Evolutionary conservation across 2,329 filamentous ascomycete species (phyloP).

Genomic region (Colletotrichum sidae): DNA sequence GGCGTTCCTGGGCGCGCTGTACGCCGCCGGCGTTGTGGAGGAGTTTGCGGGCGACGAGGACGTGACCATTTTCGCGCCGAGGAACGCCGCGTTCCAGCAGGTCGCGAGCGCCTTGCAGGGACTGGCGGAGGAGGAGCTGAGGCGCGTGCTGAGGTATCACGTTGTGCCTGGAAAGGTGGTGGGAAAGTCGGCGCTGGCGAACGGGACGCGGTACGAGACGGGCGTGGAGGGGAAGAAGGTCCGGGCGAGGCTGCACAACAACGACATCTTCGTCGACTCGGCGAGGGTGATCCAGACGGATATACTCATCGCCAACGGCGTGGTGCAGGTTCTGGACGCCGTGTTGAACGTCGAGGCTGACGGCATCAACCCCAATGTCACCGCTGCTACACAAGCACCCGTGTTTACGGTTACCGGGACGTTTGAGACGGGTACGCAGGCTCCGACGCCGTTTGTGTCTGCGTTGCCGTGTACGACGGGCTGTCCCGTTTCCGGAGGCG

Average conservation of each 20-base stretch:
- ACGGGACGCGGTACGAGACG: constrained; percentile 21
- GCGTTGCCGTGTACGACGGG: constrained; percentile 55
- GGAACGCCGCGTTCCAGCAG: constrained; percentile 34
- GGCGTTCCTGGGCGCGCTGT: constrained; percentile 37
- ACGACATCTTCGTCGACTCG: constrained; percentile 62
- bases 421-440: constrained; percentile 41
- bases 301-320: constrained; percentile 68
- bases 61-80: constrained; percentile 36
- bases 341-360: constrained; percentile 53
- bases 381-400: constrained; percentile 50
- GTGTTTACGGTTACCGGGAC: constrained; percentile 31
- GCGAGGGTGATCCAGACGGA: constrained; percentile 63
- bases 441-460: constrained; percentile 54
- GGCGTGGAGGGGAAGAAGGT: constrained; percentile 14
- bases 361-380: constrained; percentile 46
- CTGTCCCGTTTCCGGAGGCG: constrained; percentile 48
- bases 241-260: constrained; percentile 41
- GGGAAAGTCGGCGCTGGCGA: constrained; percentile 18
- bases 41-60: constrained; percentile 35
- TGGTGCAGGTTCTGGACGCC: constrained; percentile 68
- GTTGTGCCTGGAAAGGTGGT: constrained; percentile 27
- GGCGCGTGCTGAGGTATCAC: constrained; percentile 36
- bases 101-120: constrained; percentile 21
- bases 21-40: constrained; percentile 29
- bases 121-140: constrained; percentile 24